Conservation (phyloP, 768 basidiomycete species). For the Auriscalpium orientale region DNA sequence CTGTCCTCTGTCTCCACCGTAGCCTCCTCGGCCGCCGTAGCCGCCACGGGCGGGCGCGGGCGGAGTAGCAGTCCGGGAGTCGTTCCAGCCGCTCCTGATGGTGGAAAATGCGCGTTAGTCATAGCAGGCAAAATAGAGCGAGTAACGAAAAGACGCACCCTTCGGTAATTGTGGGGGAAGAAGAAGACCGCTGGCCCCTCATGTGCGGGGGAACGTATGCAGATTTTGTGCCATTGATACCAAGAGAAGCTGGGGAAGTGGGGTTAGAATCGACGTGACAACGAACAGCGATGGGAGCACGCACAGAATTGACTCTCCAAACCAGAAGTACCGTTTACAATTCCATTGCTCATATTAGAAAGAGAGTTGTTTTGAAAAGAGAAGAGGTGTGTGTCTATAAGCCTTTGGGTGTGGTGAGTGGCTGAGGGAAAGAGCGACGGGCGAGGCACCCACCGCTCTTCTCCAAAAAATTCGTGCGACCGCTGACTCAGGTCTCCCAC, state of each 20-base stretch:
- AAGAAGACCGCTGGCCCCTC: slow-evolving; percentile 82
- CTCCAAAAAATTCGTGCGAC: slow-evolving; percentile 12
- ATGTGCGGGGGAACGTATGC: slow-evolving; percentile 87
- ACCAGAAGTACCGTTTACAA: slow-evolving; percentile 69
- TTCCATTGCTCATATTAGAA: slow-evolving; percentile 86
- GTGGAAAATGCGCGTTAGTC: slow-evolving; percentile 10
- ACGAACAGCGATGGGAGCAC: slow-evolving; percentile 19
- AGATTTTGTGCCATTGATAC: slow-evolving; percentile 60
- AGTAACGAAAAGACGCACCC: slow-evolving; percentile 37
- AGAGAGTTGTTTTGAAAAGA: slow-evolving; percentile 16
- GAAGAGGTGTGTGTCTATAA: slow-evolving; percentile 25
- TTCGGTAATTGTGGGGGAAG: slow-evolving; percentile 41
- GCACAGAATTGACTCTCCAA: slow-evolving; percentile 71
- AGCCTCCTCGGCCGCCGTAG: slow-evolving; percentile 32
- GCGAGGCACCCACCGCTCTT: not conserved
- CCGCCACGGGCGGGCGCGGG: slow-evolving; percentile 31
- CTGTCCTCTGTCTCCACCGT: slow-evolving; percentile 31
- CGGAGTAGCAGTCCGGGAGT: slow-evolving; percentile 61
- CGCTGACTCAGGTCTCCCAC: slow-evolving; percentile 10
- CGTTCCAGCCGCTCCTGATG: slow-evolving; percentile 64
- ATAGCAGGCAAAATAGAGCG: slow-evolving; percentile 5
- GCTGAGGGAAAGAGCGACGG: slow-evolving; percentile 25
- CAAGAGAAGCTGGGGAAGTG: slow-evolving; percentile 53
- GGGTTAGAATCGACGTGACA: slow-evolving; percentile 2
- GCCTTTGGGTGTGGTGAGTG: slow-evolving; percentile 25